Percentiles rank a stretch among this genome's conserved stretches.
phyloP scores from a whole-genome alignment of 2,329 filamentous ascomycete genomes.

The Hypoxylon sp. region DNA sequence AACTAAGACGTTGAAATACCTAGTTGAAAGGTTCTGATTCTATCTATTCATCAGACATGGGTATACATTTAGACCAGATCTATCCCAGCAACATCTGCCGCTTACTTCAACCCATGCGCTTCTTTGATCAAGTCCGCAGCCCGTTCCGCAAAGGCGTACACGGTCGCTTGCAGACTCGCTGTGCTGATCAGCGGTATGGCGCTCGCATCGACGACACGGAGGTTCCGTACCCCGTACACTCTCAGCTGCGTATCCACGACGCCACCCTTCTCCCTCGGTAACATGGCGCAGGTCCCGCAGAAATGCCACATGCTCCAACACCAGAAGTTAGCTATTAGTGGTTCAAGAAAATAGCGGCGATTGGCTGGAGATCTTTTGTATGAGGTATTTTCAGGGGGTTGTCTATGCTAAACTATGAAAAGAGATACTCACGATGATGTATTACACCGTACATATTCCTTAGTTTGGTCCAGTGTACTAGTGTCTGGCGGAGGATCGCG shows the following conservation, averaged over 20 bases:
- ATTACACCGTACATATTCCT: conserved; percentile 19
- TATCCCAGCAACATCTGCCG: neutral
- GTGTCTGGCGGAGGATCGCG: conserved; percentile 17
- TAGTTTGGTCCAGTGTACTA: conserved; percentile 28
- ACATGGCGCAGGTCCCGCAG: conserved; percentile 52
- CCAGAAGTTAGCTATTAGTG: neutral
- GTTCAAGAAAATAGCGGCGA: neutral
- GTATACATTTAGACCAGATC: neutral
- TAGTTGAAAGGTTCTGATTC: neutral
- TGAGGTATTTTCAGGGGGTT: neutral
- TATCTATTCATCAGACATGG: neutral
- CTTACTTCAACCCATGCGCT: conserved; percentile 9
- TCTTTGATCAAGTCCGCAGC: conserved; percentile 53
- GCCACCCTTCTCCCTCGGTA: conserved; percentile 53
- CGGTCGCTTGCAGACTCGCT: conserved; percentile 53
- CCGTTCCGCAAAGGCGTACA: conserved; percentile 54
- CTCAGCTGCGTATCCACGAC: conserved; percentile 54
- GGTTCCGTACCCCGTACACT: conserved; percentile 55
- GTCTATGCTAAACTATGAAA: too few species aligned
- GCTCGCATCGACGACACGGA: conserved; percentile 57
- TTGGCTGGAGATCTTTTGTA: neutral
- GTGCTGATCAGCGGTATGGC: conserved; percentile 55
- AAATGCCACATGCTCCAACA: conserved; percentile 38
- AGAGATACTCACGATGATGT: conserved; percentile 34
- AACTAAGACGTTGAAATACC: neutral